phyloP scores from a whole-genome alignment of 305 asterid species.

The Striga hermonthica region DNA sequence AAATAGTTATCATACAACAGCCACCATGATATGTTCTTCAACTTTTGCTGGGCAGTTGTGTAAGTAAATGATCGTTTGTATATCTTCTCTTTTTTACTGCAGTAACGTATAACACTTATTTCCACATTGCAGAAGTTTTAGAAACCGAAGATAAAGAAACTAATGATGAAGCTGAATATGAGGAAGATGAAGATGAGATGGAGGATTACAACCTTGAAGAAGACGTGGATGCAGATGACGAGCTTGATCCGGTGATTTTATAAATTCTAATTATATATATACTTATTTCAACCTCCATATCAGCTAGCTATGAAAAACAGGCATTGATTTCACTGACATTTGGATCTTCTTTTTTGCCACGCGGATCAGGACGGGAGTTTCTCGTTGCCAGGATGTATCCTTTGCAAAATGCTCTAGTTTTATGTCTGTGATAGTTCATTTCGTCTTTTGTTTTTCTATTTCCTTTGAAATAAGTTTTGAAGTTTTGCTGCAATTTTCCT shows the following conservation, averaged over 20 bases:
- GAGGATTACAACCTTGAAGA: constrained; percentile 68
- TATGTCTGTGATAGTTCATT: not conserved
- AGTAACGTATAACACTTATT: constrained; percentile 5
- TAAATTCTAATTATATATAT: not conserved
- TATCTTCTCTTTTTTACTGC: constrained; percentile 7
- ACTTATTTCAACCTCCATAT: not conserved
- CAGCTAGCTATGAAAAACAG: not conserved
- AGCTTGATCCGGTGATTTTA: constrained; percentile 43
- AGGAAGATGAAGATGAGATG: constrained; percentile 57
- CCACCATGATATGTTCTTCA: constrained; percentile 4
- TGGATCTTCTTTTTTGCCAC: constrained; percentile 34
- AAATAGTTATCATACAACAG: not conserved
- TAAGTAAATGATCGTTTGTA: constrained; percentile 1
- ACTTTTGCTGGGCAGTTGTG: constrained; percentile 22
- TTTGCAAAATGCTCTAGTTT: constrained; percentile 30
- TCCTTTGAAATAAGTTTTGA: no score
- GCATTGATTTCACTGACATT: not conserved
- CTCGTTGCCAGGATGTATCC: constrained; percentile 61
- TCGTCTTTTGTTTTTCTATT: not conserved
- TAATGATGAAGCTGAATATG: constrained; percentile 48
- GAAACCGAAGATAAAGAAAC: constrained; percentile 55
- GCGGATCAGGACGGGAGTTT: constrained; percentile 49
- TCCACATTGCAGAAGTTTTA: constrained; percentile 41
- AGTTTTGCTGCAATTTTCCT: no score
- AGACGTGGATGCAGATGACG: constrained; percentile 58